Percentiles rank a stretch among this genome's conserved stretches.
phyloP scores from a whole-genome alignment of 2,329 filamentous ascomycete species.

The Nigrospora sphaerica region DNA sequence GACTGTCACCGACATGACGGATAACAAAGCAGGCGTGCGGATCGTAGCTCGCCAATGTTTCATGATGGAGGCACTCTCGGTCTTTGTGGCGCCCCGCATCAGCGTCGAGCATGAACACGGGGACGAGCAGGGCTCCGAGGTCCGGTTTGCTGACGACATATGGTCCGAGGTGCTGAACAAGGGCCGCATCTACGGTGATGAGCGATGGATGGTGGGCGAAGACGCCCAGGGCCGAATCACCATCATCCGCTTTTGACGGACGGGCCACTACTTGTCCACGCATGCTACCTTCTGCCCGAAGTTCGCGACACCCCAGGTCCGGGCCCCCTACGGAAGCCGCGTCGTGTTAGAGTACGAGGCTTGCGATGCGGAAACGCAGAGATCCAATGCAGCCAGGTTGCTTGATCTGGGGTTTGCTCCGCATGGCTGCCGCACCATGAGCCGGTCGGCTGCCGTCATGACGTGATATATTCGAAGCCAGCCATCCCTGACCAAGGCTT shows the following conservation, averaged over 20 bases:
- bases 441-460: too few species aligned
- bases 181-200: constrained; percentile 50
- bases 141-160: constrained; percentile 33
- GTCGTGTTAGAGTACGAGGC: too few species aligned
- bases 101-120: constrained; percentile 19
- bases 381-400: too few species aligned
- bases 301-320: too few species aligned
- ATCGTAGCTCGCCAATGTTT: constrained; percentile 40
- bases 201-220: constrained; percentile 56
- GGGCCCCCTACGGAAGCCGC: too few species aligned
- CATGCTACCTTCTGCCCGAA: too few species aligned
- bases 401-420: too few species aligned
- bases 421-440: too few species aligned
- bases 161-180: constrained; percentile 42
- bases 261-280: too few species aligned
- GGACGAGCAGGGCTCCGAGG: constrained; percentile 20
- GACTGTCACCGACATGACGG: constrained; percentile 37
- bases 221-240: constrained; percentile 42
- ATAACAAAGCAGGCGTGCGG: constrained; percentile 34
- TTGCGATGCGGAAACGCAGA: too few species aligned
- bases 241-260: constrained; percentile 40
- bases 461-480: too few species aligned
- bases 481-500: too few species aligned
- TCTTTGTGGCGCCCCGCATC: constrained; percentile 32
- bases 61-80: constrained; percentile 36